These are phyloP conservation scores for Phaeomoniella chlamydospora DNA, from an alignment of 2,329 filamentous ascomycete genomes.

Conservation along the genomic window DNA sequence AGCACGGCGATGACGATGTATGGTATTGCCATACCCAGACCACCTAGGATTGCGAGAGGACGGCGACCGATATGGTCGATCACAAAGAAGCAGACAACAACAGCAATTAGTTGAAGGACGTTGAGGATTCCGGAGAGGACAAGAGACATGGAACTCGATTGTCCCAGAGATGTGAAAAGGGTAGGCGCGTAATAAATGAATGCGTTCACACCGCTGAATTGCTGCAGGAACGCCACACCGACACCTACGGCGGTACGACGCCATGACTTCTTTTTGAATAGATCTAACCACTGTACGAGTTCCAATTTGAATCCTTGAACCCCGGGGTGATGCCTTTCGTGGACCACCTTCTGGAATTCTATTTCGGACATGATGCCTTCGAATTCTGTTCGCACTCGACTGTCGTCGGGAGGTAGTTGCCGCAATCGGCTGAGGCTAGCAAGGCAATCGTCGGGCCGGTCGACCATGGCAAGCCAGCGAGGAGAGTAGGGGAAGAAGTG, in stretches of 20 bases:
- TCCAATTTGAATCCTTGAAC: conserved; percentile 25
- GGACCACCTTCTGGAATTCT: too few species aligned
- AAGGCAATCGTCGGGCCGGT: conserved; percentile 24
- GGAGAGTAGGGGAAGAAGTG: conserved; percentile 31
- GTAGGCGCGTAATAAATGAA: conserved; percentile 35
- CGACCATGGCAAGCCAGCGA: conserved; percentile 27
- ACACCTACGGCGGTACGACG: conserved; percentile 25
- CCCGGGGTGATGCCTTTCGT: conserved; percentile 21
- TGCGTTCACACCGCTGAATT: conserved; percentile 28
- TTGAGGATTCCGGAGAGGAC: conserved; percentile 21
- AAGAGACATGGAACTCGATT: conserved; percentile 13
- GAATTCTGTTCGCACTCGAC: conserved; percentile 31
- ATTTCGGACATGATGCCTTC: conserved; percentile 34
- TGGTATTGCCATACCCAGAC: conserved; percentile 14
- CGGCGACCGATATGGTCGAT: conserved; percentile 19
- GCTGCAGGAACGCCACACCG: conserved; percentile 29
- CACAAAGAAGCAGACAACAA: conserved; percentile 13
- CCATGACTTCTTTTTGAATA: conserved; percentile 30
- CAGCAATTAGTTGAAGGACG: conserved; percentile 18
- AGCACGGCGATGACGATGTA: conserved; percentile 17
- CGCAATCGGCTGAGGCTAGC: conserved; percentile 22
- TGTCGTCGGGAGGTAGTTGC: conserved; percentile 25
- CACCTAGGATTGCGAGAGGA: conserved; percentile 15
- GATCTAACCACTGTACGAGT: conserved; percentile 29
- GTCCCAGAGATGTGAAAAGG: conserved; percentile 21